Evolutionary conservation across 768 basidiomycete genomes (phyloP), one percentile per base, ranked within the genome.

Genomic region (Leccinum truebloodii): DNA sequence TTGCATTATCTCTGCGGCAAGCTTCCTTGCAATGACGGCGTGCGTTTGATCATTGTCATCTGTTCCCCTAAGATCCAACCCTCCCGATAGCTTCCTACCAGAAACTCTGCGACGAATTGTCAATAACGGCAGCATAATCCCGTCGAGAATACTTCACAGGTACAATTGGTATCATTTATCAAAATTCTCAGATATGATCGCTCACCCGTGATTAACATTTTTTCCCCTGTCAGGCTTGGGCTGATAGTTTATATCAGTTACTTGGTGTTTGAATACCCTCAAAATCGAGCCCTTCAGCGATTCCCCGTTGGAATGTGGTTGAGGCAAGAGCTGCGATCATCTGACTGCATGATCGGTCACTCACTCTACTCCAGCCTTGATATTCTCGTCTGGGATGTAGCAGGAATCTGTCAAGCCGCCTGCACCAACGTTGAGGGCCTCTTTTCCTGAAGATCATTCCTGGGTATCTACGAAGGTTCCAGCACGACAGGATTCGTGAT

Each of bases 261-360:
- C 65, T 80, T 90, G 12, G 65, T 78, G 9, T 90, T 91, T 63
- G 86, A 89, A 65, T 88, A 87, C 63, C 89, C 89, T 0, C 89
- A 91, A 69, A 90, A 90, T 65, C 72, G 89, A 8, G 86, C 83
- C 0, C 76, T 91, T 7, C 88, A 91, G 63, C 80, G 82, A 16
- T 89, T 89, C 66, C 88, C 88, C 0, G 88, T 91, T 8, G 89
- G 86, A 10, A 88, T 83, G 80, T 91, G 89, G 89, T 88, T 91
- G 85, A 89, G 88, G 89, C 83, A 59, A 30, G 76, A 52, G 28
- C 41, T 30, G 2, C 37, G 12, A 50, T 9, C 24, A 59, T 44
- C 34, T n/a, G n/a, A 14, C n/a, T 37, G 4, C 7, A 12, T 14
- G 54, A 16, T 49, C n/a, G 35, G 10, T 37, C 20, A 30, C 50